A percentile compares a stretch with the other conserved stretches of the same genome.
Conservation (phyloP, 352 stramenopile species). For the Chrysophaeum taylorii region DNA sequence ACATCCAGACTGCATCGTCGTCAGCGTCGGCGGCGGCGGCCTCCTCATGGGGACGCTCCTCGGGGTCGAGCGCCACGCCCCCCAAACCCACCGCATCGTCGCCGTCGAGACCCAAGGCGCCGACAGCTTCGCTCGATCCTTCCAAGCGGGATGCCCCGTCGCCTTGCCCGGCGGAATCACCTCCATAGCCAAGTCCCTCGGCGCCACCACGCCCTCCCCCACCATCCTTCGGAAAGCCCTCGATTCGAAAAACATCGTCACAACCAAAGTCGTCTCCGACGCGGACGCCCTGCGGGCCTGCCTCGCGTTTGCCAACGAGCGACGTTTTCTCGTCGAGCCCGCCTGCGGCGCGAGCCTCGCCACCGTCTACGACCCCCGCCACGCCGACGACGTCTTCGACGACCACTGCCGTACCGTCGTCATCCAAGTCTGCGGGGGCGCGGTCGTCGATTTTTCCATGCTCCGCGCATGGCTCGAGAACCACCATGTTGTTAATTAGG, state of each 20-base stretch:
- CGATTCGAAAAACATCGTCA: conserved; percentile 31
- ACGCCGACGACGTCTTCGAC: conserved; percentile 32
- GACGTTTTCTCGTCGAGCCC: conserved; percentile 65
- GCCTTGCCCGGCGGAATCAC: conserved; percentile 44
- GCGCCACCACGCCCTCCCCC: conserved; percentile 51
- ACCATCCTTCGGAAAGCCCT: conserved; percentile 39
- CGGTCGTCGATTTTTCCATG: conserved; percentile 46
- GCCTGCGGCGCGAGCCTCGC: conserved; percentile 59
- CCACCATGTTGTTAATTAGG: too few species aligned
- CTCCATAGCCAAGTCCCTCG: conserved; percentile 58
- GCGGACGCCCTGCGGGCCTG: conserved; percentile 53
- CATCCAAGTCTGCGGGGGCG: conserved; percentile 56
- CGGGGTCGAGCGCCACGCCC: conserved; percentile 41
- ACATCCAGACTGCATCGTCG: conserved; percentile 43
- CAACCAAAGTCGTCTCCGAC: conserved; percentile 51
- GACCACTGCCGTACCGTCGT: conserved; percentile 43
- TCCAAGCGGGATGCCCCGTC: conserved; percentile 29
- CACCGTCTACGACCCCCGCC: conserved; percentile 43
- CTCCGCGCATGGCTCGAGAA: conserved; percentile 42
- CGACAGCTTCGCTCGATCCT: conserved; percentile 48
- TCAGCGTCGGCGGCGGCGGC: conserved; percentile 62
- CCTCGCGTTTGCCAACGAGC: conserved; percentile 49
- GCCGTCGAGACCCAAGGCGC: conserved; percentile 60
- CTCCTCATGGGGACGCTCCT: conserved; percentile 57
- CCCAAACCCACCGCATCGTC: conserved; percentile 42